Base-by-base conservation (phyloP, 2,329 filamentous ascomycete species). In the Tympanopsis confertula region DNA sequence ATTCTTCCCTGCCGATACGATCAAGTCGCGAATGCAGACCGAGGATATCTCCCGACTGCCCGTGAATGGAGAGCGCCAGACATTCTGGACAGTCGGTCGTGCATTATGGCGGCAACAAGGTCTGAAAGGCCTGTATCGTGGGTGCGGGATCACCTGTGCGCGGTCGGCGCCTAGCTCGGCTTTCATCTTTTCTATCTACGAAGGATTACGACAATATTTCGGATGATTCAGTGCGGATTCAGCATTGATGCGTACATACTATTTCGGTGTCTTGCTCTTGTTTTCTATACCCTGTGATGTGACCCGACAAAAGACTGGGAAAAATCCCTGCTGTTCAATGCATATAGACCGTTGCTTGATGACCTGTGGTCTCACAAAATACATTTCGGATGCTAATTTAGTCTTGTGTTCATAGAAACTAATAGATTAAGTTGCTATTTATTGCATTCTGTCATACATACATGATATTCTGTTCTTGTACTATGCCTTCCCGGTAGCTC, bases 11-110 rank as follows among this genome's bases (percentile, higher is more conserved):
- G 91, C 91, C 36, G 91, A 98, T 56, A 98, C 91, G 1, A 82
- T 98, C 65, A 98, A 98, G 63, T 93, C 85, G 14, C 78, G 89
- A 35, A 94, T 98, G 80, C 91, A 98, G 62, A 98, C 91, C 0
- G 73, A 82, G 38, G 81, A 87, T 4, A 66, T 86, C 32, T 72
- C 70, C 20, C 64, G 67, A 5, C 61, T 65, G 17, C 65, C 64
- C 7, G n/a, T n/a, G 10, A 10, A 18, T 13, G 30, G 30, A 2
- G 60, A 63, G 39, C 70, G 71, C 38, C 72, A 71, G 30, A 80
- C 77, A 0, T 96, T 98, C 51, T 73, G 69, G 62, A 65, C 70
- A 26, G 86, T 93, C 42, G 77, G 79, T 0, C 69, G 62, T 40
- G 69, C 75, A 13, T 60, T 96, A n/a, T 98, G 86, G 82, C 71